Percentiles rank a stretch among this genome's conserved stretches.
These are phyloP conservation scores for Podila verticillata DNA, from an alignment of 192 early-diverging fungal species.

Conservation along the genomic window DNA sequence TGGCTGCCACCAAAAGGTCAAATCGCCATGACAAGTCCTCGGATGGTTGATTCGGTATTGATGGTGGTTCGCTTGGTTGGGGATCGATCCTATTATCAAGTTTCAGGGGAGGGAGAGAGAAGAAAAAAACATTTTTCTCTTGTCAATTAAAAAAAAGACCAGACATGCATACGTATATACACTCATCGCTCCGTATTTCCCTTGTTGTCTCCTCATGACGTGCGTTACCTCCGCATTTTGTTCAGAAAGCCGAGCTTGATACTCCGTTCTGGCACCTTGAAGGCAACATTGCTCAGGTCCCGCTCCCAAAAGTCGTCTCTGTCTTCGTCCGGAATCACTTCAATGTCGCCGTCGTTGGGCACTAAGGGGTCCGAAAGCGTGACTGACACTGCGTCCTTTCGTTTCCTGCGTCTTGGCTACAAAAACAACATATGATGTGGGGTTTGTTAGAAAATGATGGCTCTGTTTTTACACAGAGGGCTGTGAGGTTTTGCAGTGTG, in stretches of 20 bases:
- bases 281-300: conserved; percentile 35
- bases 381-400: conserved; percentile 28
- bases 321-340: conserved; percentile 44
- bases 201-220: not conserved
- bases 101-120: too few relatives aligned
- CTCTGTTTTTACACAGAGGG: not conserved
- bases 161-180: not conserved
- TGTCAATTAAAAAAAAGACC: not conserved
- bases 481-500: not conserved
- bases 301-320: not conserved
- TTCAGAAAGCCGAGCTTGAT: conserved; percentile 55
- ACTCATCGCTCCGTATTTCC: not conserved
- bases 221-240: conserved; percentile 44
- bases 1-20: conserved; percentile 7
- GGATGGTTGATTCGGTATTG: not conserved
- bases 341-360: conserved; percentile 53
- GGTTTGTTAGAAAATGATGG: not conserved
- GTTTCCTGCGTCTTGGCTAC: conserved; percentile 52
- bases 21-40: not conserved
- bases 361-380: conserved; percentile 24
- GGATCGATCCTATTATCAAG: not conserved
- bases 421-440: not conserved
- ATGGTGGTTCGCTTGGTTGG: not conserved
- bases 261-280: conserved; percentile 49
- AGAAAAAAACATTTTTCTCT: too few relatives aligned